Base-by-base conservation (phyloP, 352 stramenopile genomes). In the Phytophthora litchii region DNA sequence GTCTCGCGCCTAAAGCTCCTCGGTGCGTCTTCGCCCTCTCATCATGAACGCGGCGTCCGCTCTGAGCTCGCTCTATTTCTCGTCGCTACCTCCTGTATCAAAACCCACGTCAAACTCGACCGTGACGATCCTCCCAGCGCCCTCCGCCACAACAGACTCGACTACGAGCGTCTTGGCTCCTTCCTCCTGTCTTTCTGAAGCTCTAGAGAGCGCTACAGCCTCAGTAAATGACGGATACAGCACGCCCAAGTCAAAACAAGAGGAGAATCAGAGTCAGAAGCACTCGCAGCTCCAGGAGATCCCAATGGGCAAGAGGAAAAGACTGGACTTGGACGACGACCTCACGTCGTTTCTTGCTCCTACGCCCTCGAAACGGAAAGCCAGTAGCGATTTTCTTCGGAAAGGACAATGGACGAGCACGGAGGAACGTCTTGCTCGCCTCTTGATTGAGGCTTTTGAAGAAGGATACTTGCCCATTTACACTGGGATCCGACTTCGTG, bases 381-480 rank as follows among this genome's bases (percentile, higher is more conserved):
- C 54, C 23, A 86, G 72, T 61, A 76, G 71, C n/a, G 78, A 89
- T 31, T 91, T 74, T 53, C 61, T 92, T 0, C 74, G 83, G 9
- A 92, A 89, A 49, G 83, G 83, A 0, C 80, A 91, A 64, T 92
- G 83, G 83, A 89, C 80, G 4, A 61, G 60, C 11, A 88, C 78
- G 0, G 83, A 92, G 49, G 83, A 92, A 54, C 63, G 67, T 45
- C 72, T 88, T 10, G 78, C 83, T 1, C 49, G 71, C 0, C 57
- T 80, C 13, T 69, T 92, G 8, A 90, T 92, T 37, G 78, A 90
- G 37, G 77, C 76, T 0, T 92, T 92, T 44, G 78, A 89, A 47
- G 75, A 89, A 53, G 83, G 83, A 3, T 86, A 87, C 36, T 41
- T 92, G 35, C 83, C 83, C 0, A 83, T 92, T 20, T 89, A 89